Evolutionary conservation across 495 filamentous ascomycete species (phyloP).

Genomic region (Neurospora sp.): DNA sequence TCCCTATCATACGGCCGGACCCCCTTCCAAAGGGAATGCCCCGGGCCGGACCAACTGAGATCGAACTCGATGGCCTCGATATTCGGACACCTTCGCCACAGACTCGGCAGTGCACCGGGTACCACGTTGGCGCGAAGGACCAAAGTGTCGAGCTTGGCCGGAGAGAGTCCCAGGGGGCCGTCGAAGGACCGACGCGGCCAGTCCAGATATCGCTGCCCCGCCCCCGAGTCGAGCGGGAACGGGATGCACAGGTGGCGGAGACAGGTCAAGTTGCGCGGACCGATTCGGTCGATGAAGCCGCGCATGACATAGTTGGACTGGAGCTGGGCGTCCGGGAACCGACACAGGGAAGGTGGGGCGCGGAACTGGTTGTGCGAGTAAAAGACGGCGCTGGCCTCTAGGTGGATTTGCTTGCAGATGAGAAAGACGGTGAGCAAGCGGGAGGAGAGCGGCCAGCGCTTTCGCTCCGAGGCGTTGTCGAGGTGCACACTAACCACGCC

Average conservation of each 20-base stretch:
- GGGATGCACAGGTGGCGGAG: slow-evolving; percentile 4
- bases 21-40: not conserved
- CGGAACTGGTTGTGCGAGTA: slow-evolving; percentile 8
- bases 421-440: slow-evolving; percentile 5
- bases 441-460: slow-evolving; percentile 2
- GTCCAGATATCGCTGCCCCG: not conserved
- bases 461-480: not conserved
- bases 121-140: not conserved
- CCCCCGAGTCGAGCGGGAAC: slow-evolving; percentile 2
- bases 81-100: not conserved
- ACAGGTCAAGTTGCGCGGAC: not conserved
- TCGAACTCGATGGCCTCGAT: slow-evolving; percentile 3
- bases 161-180: not conserved
- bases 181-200: not conserved
- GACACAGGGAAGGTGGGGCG: not conserved
- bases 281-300: slow-evolving; percentile 12
- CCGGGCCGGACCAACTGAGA: not conserved
- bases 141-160: not conserved
- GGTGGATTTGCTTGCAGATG: slow-evolving; percentile 4
- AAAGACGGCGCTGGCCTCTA: slow-evolving; percentile 8
- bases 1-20: not conserved
- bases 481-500: not conserved
- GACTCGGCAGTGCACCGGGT: not conserved
- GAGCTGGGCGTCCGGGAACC: slow-evolving; percentile 1
- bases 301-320: slow-evolving; percentile 12